These are phyloP conservation scores for Cordyceps javanica DNA, from an alignment of 2,329 filamentous ascomycete genomes.

Conservation along the genomic window DNA sequence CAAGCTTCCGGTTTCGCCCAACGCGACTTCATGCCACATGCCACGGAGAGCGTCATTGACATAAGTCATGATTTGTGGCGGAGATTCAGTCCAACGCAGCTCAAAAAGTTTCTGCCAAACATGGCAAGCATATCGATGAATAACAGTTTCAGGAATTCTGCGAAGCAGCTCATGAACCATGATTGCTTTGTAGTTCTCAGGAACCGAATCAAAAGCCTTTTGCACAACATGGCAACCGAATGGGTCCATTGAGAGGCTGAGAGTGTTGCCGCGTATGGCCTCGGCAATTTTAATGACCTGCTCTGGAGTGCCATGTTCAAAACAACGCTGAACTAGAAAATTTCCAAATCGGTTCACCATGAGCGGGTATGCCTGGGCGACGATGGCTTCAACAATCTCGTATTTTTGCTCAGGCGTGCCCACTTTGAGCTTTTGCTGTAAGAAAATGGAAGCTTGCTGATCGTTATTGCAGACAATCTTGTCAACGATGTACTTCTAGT, in stretches of 20 bases:
- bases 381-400: slow-evolving; percentile 94
- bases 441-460: slow-evolving; percentile 96
- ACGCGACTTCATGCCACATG: slow-evolving; percentile 98
- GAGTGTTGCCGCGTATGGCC: slow-evolving; percentile 86
- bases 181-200: slow-evolving; percentile 93
- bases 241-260: slow-evolving; percentile 95
- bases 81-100: slow-evolving; percentile 88
- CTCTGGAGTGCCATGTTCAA: slow-evolving; percentile 92
- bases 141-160: slow-evolving; percentile 93
- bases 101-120: slow-evolving; percentile 99
- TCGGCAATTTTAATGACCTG: slow-evolving; percentile 94
- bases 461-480: slow-evolving; percentile 99
- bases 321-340: slow-evolving; percentile 96
- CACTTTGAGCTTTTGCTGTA: slow-evolving; percentile 98
- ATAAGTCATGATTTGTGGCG: slow-evolving; percentile 96
- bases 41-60: slow-evolving; percentile 92
- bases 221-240: slow-evolving; percentile 98
- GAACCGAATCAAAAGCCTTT: slow-evolving; percentile 96
- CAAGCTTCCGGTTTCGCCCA: slow-evolving; percentile 94
- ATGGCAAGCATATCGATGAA: slow-evolving; percentile 97
- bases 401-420: slow-evolving; percentile 93
- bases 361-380: slow-evolving; percentile 85
- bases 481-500: slow-evolving; percentile 99
- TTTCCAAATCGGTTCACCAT: slow-evolving; percentile 99
- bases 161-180: slow-evolving; percentile 98